Evolutionary conservation across 2,329 filamentous ascomycete genomes (phyloP), one percentile per base, ranked within the genome.

Genomic region (Fusarium floridanum): DNA sequence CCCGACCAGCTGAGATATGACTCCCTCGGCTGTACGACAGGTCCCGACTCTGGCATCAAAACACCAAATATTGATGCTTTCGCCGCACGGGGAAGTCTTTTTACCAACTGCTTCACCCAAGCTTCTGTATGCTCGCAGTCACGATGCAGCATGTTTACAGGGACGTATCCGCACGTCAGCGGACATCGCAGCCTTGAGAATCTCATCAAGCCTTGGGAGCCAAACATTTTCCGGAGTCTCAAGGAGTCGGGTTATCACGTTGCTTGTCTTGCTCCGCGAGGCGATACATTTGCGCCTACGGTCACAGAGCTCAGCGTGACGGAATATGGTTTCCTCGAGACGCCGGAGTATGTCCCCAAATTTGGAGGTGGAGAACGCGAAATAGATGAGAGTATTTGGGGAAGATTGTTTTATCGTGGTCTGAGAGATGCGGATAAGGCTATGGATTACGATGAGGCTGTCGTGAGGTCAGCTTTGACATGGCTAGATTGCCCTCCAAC

Each of bases 131-230:
- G 85, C 78, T 83, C 84, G 0, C 85, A 87, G 67, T 86, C 84
- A 6, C 80, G 85, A 65, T 86, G 85, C 72, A 83, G 80, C 70
- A 86, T 87, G 81, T 87, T 87, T 66, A 87, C 85, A 0, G 85
- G 85, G 14, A 81, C 80, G 10, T 87, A 87, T 59, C 84, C 85
- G 0, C 85, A 87, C 61, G 84, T 87, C 16, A 82, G 77, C 24
- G 85, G 86, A 1, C 85, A 87, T 72, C 82, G 86, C 29, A 84
- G 80, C 27, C 82, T 87, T 6, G 80, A 87, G 20, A 86, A 86
- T 41, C 80, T 87, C 10, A 83, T 87, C 71, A 87, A 87, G 70
- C 85, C 85, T 1, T 85, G 84, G 84, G 85, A 87, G 70, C 84
- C 84, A 2, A 87, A 87, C 57, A 61, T 87, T 2, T 86, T 87